A percentile compares a stretch with the other conserved stretches of the same genome.
Evolutionary conservation across 2,329 filamentous ascomycete genomes (phyloP).

Genomic region (Hymenoscyphus scutula): DNA sequence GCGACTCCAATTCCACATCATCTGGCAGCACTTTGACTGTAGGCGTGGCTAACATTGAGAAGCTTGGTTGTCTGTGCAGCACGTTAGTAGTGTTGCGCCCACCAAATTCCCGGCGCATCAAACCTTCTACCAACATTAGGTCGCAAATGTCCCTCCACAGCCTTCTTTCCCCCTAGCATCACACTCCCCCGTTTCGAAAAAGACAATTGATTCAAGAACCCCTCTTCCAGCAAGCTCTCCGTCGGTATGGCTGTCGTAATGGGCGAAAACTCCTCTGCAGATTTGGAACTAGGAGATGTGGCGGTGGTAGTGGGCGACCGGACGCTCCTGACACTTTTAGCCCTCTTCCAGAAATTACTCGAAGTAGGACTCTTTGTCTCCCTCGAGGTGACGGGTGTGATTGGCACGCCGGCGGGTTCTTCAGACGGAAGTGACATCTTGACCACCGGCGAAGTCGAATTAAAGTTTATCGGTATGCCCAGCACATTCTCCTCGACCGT

Average conservation of each 20-base stretch:
- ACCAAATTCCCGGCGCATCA: constrained; percentile 6
- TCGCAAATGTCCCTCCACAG: constrained; percentile 28
- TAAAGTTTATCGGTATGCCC: constrained; percentile 29
- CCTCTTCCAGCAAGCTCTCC: constrained; percentile 56
- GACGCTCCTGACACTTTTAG: constrained; percentile 20
- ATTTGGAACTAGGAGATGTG: constrained; percentile 25
- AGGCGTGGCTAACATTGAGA: constrained; percentile 32
- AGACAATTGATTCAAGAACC: constrained; percentile 53
- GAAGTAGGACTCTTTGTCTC: constrained; percentile 22
- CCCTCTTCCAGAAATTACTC: constrained; percentile 23
- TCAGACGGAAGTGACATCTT: constrained; percentile 9
- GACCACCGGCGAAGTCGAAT: constrained; percentile 15
- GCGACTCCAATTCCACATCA: constrained; percentile 36
- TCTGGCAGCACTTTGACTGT: constrained; percentile 29
- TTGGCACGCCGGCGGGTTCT: not conserved
- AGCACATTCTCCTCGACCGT: constrained; percentile 27
- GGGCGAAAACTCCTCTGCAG: constrained; percentile 45
- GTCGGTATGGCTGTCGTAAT: constrained; percentile 57
- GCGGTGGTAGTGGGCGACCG: constrained; percentile 8
- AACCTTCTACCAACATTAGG: constrained; percentile 28
- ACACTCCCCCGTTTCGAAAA: constrained; percentile 65
- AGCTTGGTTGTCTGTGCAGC: constrained; percentile 30
- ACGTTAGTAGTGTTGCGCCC: constrained; percentile 16
- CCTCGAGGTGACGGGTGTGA: constrained; percentile 8
- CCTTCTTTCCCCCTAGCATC: constrained; percentile 53